Evolutionary conservation across 1,284 basidiomycete genomes (phyloP).

Genomic region (Psilocybe mexicana): DNA sequence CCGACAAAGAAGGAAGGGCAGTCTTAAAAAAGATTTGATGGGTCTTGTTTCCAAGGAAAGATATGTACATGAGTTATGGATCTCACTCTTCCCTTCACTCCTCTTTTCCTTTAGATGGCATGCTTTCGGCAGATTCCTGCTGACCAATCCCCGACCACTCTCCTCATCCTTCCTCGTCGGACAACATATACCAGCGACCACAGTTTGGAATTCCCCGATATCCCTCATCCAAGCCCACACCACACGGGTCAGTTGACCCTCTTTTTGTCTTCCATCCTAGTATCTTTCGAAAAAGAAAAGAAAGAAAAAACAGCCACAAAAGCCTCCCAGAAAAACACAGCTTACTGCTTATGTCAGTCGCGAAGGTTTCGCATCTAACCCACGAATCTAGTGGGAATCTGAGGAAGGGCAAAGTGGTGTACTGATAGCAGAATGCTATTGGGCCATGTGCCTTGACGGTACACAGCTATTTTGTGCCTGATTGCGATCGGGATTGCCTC

Average conservation of each 20-base stretch:
- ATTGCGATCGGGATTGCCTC: background rate
- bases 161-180: constrained; percentile 40
- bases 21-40: constrained; percentile 37
- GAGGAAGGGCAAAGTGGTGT: constrained; percentile 1
- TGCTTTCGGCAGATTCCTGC: constrained; percentile 38
- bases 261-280: background rate
- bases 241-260: background rate
- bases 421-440: background rate
- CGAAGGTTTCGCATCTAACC: constrained; percentile 19
- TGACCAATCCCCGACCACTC: constrained; percentile 23
- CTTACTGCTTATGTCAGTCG: constrained; percentile 20
- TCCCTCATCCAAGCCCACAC: background rate
- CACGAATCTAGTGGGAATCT: constrained; percentile 10
- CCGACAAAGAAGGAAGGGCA: constrained; percentile 33
- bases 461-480: constrained; percentile 12
- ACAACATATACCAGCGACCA: constrained; percentile 34
- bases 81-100: constrained; percentile 7
- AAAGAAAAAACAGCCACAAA: background rate
- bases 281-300: background rate
- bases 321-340: background rate
- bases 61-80: constrained; percentile 19
- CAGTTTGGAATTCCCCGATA: constrained; percentile 36
- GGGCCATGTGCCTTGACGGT: constrained; percentile 11
- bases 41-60: constrained; percentile 41
- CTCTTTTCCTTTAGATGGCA: constrained; percentile 17